Evolutionary conservation across 805 yeast genomes (phyloP), one percentile per base, ranked within the genome.

Genomic region (Candida nanaspora): DNA sequence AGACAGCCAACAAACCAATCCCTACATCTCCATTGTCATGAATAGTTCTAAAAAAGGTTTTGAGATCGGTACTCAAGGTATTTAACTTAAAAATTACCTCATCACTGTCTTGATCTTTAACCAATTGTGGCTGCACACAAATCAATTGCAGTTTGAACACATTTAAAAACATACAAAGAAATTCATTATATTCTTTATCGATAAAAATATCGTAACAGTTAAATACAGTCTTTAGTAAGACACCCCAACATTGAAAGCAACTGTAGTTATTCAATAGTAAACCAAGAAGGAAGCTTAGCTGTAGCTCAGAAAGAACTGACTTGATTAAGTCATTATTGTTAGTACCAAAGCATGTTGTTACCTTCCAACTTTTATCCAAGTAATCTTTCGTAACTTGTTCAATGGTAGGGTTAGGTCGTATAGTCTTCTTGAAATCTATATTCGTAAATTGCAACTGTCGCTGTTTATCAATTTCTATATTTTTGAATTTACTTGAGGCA

Each of bases 291-390:
- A 68, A 82, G 2, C 72, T 52, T 18, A 80, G 52, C 47, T 78
- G 77, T 6, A 79, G 51, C 49, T 83, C 87, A 2, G 77, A 76
- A 5, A 78, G 44, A 3, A 76, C 46, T 2, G 52, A 35, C 0
- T 51, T 52, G 16, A 33, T 48, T 39, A 54, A 66, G 19, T 47
- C 49, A 19, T 62, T 63, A 33, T 54, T 68, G 10, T 45, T 49
- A 20, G 62, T 63, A 33, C 55, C 69, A 11, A 46, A 43, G 1
- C 46, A 39, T 4, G 63, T 46, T 16, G 59, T 48, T 13, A 82
- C 50, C 49, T 74, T 77, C 80, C 85, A 76, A 1, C 83, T 66
- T 47, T 78, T 75, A 54, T 85, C 91, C 15, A 75, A 44, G 14
- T 70, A 72, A 43, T 75, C 77, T 6, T 59, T 52, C 23, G 85